These are phyloP conservation scores for Ascochyta koolunga DNA, from an alignment of 2,329 filamentous ascomycete species.

Conservation along the genomic window DNA sequence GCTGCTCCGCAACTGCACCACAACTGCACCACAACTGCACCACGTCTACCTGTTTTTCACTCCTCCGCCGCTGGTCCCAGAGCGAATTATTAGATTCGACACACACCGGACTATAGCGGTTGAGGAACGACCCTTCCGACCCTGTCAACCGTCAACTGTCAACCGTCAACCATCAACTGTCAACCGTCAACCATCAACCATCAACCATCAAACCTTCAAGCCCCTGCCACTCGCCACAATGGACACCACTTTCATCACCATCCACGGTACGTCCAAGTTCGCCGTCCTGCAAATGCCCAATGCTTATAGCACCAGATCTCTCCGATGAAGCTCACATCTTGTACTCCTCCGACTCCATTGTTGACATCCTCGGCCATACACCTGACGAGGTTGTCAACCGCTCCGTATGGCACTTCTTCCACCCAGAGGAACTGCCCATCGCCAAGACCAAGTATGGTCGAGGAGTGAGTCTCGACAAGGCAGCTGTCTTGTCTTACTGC, in stretches of 20 bases:
- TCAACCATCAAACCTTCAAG: background rate
- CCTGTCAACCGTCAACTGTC: background rate
- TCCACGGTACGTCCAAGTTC: slow-evolving; percentile 69
- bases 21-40: slow-evolving; percentile 12
- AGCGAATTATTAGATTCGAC: slow-evolving; percentile 50
- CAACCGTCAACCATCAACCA: background rate
- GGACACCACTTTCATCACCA: slow-evolving; percentile 91
- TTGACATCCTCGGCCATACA: slow-evolving; percentile 80
- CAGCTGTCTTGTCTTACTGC: slow-evolving; percentile 82
- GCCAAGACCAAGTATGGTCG: slow-evolving; percentile 75
- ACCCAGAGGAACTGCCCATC: slow-evolving; percentile 78
- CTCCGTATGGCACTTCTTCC: slow-evolving; percentile 86
- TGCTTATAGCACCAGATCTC: slow-evolving; percentile 62
- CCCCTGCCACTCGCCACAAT: slow-evolving; percentile 25
- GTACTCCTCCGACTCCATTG: slow-evolving; percentile 82
- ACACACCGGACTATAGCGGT: slow-evolving; percentile 31
- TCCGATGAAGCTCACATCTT: slow-evolving; percentile 77
- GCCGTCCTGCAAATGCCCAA: background rate
- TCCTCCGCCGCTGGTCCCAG: slow-evolving; percentile 36
- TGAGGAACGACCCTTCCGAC: slow-evolving; percentile 16
- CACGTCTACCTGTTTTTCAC: slow-evolving; percentile 12
- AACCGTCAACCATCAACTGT: background rate
- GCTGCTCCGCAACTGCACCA: slow-evolving; percentile 17
- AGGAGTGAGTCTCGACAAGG: slow-evolving; percentile 79
- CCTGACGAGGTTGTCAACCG: slow-evolving; percentile 76